A percentile compares a stretch with the other conserved stretches of the same genome.
Evolutionary conservation across 2,329 filamentous ascomycete genomes (phyloP).

Genomic region (Ceratocystis alfenasii): DNA sequence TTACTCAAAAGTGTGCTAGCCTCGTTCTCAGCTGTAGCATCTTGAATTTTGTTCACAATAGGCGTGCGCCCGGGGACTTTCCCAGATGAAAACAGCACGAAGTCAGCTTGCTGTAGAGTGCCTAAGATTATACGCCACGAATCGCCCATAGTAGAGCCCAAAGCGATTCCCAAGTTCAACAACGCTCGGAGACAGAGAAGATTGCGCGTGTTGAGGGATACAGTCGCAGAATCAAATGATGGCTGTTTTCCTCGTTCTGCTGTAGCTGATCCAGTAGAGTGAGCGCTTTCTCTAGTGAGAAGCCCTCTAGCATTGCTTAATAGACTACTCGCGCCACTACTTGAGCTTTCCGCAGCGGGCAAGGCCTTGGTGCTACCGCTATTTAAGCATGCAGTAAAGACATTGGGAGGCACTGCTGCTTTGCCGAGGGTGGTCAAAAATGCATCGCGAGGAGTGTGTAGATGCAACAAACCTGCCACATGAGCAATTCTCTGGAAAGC

Average conservation of each 20-base stretch:
- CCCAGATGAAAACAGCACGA: slow-evolving; percentile 59
- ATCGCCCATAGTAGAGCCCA: slow-evolving; percentile 72
- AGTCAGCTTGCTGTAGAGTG: slow-evolving; percentile 83
- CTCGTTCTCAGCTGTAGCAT: slow-evolving; percentile 41
- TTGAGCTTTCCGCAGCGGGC: slow-evolving; percentile 32
- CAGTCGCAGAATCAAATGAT: slow-evolving; percentile 42
- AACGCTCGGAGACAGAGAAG: slow-evolving; percentile 80
- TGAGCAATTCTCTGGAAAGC: slow-evolving; percentile 93
- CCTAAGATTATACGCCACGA: slow-evolving; percentile 89
- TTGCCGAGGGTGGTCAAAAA: slow-evolving; percentile 91
- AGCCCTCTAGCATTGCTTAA: slow-evolving; percentile 60
- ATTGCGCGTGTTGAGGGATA: slow-evolving; percentile 72
- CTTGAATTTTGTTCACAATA: slow-evolving; percentile 34
- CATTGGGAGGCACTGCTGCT: slow-evolving; percentile 76
- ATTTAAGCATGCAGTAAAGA: slow-evolving; percentile 49
- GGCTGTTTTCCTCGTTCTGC: slow-evolving; percentile 48
- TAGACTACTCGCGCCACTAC: slow-evolving; percentile 38
- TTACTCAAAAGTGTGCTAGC: slow-evolving; percentile 45
- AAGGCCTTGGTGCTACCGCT: slow-evolving; percentile 36
- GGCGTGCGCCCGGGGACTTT: slow-evolving; percentile 43
- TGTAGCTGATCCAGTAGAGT: slow-evolving; percentile 44
- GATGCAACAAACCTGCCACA: slow-evolving; percentile 75
- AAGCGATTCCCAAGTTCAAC: slow-evolving; percentile 86
- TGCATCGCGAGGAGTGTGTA: slow-evolving; percentile 79
- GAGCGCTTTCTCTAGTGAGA: slow-evolving; percentile 60